Evolutionary conservation across 805 yeast genomes (phyloP), one percentile per base, ranked within the genome.

Genomic region (Lachancea lanzarotensis): DNA sequence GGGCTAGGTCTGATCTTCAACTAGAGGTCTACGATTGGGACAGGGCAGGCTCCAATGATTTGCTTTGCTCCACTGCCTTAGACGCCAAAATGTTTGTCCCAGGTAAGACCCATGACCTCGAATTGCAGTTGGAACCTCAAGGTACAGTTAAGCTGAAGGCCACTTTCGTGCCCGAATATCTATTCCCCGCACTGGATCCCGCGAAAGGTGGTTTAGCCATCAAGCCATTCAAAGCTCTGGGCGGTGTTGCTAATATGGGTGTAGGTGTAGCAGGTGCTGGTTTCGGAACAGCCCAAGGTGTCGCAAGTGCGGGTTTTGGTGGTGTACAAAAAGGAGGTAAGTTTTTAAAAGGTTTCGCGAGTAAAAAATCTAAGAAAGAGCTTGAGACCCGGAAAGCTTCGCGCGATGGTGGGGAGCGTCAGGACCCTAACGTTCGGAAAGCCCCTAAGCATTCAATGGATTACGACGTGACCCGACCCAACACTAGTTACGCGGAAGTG

Each of bases 1-100:
- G 87, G 62, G 67, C 79, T 2, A 74, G 84, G 57, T 68, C 75
- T 20, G 54, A 66, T 15, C 59, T 83, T 25, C 49, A 62, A 29
- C 52, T 81, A 19, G 74, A 73, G 37, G 78, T 81, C 15, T 76
- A 66, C 55, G 93, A 85, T 62, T 85, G 91, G 91, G 93, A 85
- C 64, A 72, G 82, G 59, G 75, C 89, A 19, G 90, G 86, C 50
- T 76, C 73, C 42, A 78, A 81, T 62, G 84, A 79, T 50, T 59
- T 72, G 19, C 62, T 85, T 41, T 90, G 90, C 35, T 54, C 63
- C 29, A 75, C 73, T 7, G 51, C 49, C 1, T 50, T 84, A 30
- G 82, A 82, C 52, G 60, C 81, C 15, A 63, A 76, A 1, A 48
- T 69, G 2, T 52, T 84, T 34, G 68, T 68, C n/a, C 75, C 81